phyloP scores from a whole-genome alignment of 345 rosid species.

The Kandelia obovata region DNA sequence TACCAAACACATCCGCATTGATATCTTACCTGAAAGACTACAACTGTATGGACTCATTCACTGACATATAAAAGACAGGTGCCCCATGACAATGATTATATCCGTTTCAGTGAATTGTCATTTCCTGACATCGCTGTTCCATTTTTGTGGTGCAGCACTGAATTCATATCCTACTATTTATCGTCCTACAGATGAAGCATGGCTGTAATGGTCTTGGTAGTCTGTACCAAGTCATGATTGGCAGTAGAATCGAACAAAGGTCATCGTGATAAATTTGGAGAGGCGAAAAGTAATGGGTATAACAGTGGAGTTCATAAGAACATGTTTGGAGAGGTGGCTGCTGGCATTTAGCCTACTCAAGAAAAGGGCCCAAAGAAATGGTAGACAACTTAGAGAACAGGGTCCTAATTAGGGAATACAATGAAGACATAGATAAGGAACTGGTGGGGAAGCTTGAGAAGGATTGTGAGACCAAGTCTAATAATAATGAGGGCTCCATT shows the following conservation, averaged over 20 bases:
- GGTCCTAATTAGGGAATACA: slow-evolving; percentile 44
- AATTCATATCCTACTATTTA: slow-evolving; percentile 12
- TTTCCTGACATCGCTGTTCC: slow-evolving; percentile 22
- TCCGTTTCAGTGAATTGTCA: slow-evolving; percentile 32
- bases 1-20: too few species aligned
- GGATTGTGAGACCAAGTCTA: slow-evolving; percentile 38
- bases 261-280: too few species aligned
- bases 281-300: too few species aligned
- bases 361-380: slow-evolving; percentile 22
- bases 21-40: background rate
- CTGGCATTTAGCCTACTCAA: slow-evolving; percentile 23
- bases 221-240: too few species aligned
- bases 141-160: slow-evolving; percentile 25
- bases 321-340: background rate
- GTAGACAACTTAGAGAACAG: slow-evolving; percentile 25
- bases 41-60: background rate
- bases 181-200: slow-evolving; percentile 11
- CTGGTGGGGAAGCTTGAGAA: slow-evolving; percentile 57
- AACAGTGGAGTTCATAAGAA: background rate
- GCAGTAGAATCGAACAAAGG: too few species aligned
- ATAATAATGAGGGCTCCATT: slow-evolving; percentile 33
- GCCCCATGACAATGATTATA: slow-evolving; percentile 18
- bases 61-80: slow-evolving; percentile 4
- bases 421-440: slow-evolving; percentile 35
- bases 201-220: too few species aligned